phyloP scores from a whole-genome alignment of 2,329 filamentous ascomycete genomes.

The Sarocladium brachiariae region DNA sequence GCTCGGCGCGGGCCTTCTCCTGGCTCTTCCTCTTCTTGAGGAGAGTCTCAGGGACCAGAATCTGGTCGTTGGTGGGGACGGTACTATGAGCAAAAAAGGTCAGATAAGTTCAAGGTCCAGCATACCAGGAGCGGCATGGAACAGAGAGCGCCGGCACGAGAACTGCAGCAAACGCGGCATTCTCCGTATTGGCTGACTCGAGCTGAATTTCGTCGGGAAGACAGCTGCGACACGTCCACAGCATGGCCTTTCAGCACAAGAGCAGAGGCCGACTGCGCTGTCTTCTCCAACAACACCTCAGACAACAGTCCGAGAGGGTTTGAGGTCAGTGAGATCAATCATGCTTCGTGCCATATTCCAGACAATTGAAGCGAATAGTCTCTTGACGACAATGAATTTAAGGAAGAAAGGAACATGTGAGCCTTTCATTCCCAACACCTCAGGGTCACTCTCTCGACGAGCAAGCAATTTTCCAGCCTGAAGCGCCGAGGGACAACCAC shows the following conservation, averaged over 20 bases:
- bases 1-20: conserved; percentile 96
- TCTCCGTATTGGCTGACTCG: conserved; percentile 85
- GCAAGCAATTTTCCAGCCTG: conserved; percentile 39
- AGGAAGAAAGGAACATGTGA: conserved; percentile 53
- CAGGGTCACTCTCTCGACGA: conserved; percentile 51
- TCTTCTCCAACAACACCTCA: conserved; percentile 76
- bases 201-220: conserved; percentile 78
- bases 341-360: not conserved
- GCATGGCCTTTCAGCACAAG: too few species aligned
- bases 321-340: not conserved
- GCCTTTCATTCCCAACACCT: conserved; percentile 76
- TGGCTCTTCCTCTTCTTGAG: conserved; percentile 99
- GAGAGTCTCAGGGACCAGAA: conserved; percentile 97
- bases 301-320: conserved; percentile 19
- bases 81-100: conserved; percentile 55
- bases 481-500: conserved; percentile 48
- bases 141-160: conserved; percentile 73
- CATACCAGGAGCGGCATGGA: conserved; percentile 50
- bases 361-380: conserved; percentile 13
- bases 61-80: conserved; percentile 89
- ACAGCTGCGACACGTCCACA: conserved; percentile 14
- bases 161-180: conserved; percentile 93
- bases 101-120: conserved; percentile 76
- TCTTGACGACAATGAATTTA: conserved; percentile 62
- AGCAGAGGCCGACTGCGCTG: not conserved